Evolutionary conservation across 2,329 filamentous ascomycete species (phyloP).

Genomic region (Penicillium sp.): DNA sequence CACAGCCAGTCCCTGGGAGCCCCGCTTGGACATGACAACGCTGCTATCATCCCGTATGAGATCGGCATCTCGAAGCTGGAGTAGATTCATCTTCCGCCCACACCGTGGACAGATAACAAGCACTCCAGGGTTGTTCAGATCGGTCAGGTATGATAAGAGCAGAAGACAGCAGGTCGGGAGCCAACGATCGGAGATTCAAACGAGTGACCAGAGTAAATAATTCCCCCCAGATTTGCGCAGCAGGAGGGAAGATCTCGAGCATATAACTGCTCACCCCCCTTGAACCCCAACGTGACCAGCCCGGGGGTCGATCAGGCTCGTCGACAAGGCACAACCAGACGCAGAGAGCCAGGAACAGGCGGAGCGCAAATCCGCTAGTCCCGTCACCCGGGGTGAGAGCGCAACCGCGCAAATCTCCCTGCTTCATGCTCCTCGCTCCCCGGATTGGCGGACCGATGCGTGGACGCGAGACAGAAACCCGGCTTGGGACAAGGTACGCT

Average conservation of each 20-base stretch:
- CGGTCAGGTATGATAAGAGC: no score
- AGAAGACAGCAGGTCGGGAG: no score
- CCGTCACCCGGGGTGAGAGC: constrained; percentile 13
- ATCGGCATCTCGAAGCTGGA: constrained; percentile 17
- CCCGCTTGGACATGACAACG: constrained; percentile 26
- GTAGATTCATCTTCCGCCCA: constrained; percentile 17
- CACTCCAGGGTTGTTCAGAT: constrained; percentile 2
- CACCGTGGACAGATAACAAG: neutral
- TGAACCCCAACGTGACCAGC: neutral
- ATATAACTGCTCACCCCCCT: constrained; percentile 9
- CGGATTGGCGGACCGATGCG: constrained; percentile 15
- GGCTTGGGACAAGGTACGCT: constrained; percentile 10
- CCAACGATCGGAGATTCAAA: constrained; percentile 6
- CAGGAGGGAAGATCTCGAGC: neutral
- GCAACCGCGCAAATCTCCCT: constrained; percentile 14
- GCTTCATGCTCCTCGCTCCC: constrained; percentile 17
- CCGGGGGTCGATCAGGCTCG: constrained; percentile 5
- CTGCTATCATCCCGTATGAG: constrained; percentile 17
- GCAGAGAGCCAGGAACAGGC: constrained; percentile 11
- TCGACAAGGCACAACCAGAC: constrained; percentile 15
- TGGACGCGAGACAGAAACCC: constrained; percentile 16
- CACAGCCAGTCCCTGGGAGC: constrained; percentile 26
- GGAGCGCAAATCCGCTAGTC: constrained; percentile 17
- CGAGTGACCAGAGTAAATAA: constrained; percentile 7
- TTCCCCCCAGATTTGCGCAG: constrained; percentile 5